Evolutionary conservation across 495 filamentous ascomycete species (phyloP), one percentile per base, ranked within the genome.

Genomic region (Opeltia flavorubescens): DNA sequence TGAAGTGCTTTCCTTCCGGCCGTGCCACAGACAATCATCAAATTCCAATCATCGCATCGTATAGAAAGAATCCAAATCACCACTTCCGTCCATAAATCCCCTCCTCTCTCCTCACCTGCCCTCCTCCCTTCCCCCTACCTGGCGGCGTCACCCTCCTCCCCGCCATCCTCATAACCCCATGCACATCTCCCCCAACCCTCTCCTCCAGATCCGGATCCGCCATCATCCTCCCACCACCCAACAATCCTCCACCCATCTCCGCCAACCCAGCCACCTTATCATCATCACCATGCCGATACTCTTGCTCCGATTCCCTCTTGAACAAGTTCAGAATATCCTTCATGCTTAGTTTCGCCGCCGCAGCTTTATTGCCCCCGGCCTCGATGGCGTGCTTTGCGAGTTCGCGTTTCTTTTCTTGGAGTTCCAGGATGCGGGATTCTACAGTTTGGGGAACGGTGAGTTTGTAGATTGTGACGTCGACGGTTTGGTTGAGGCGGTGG

Each of bases 321-420:
- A 98, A 98, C 43, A 98, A 67, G 3, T 81, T 76, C 67, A 98
- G 66, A 56, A 98, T 95, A 67, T 98, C 91, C 55, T 86, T 81
- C 78, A 96, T 81, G 47, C 80, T 86, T 43, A 98, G 66, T 61
- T 96, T 95, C 3, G 46, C 55, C 50, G 76, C 74, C 20, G 81
- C 77, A 24, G 76, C 77, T 62, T 81, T 83, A 5, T 21, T 21
- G 38, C 38, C 38, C 29, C 13, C 13, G 59, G 86, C 83, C 57
- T 89, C 87, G 49, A 94, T 84, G 11, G 87, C 82, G 46, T 81
- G 74, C 53, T 84, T 80, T 21, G 93, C 89, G 5, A 98, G 74
- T 52, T 84, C 76, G 18, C 89, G 74, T 67, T 98, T 98, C 58
- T 86, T 84, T 40, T 95, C 79, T 62, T 98, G 91, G 28, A 98